Conservation (phyloP, 768 basidiomycete species). For the Leccinum broughii region DNA sequence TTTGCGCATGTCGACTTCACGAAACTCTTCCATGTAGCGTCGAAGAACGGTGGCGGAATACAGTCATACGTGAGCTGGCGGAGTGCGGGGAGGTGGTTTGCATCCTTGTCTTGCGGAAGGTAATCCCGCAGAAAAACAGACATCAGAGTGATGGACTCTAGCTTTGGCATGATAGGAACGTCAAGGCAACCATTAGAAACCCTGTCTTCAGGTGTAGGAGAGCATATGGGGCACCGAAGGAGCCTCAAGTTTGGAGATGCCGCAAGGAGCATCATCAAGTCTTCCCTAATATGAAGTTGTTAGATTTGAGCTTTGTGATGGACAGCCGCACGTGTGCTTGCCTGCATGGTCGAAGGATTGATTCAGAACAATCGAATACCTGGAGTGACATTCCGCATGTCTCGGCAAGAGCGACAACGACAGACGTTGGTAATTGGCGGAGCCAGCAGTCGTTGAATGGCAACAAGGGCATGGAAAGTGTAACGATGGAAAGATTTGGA, state of each 20-base stretch:
- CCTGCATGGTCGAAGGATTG: slow-evolving; percentile 32
- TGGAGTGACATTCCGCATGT: slow-evolving; percentile 28
- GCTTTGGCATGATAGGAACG: slow-evolving; percentile 28
- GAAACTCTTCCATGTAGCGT: slow-evolving; percentile 30
- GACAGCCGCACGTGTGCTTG: slow-evolving; percentile 7
- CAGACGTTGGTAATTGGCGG: slow-evolving; percentile 22
- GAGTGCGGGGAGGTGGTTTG: slow-evolving; percentile 31
- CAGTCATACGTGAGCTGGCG: slow-evolving; percentile 34
- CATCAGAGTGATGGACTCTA: slow-evolving; percentile 27
- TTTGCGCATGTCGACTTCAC: slow-evolving; percentile 26
- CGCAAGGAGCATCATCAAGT: slow-evolving; percentile 29
- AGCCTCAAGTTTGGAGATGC: slow-evolving; percentile 29
- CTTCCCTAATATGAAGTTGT: slow-evolving; percentile 21
- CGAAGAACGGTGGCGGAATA: slow-evolving; percentile 31
- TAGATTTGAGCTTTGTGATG: background rate
- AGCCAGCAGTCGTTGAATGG: slow-evolving; percentile 29
- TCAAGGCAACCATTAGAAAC: slow-evolving; percentile 20
- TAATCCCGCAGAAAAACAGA: slow-evolving; percentile 33
- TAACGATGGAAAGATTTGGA: slow-evolving; percentile 26
- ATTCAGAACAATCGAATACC: slow-evolving; percentile 32
- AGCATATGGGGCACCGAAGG: slow-evolving; percentile 31
- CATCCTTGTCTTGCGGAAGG: slow-evolving; percentile 28
- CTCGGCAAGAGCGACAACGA: slow-evolving; percentile 26
- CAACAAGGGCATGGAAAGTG: slow-evolving; percentile 29
- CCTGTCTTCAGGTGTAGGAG: slow-evolving; percentile 24